Percentiles rank a stretch among this genome's conserved stretches.
Conservation (phyloP, 345 rosid species). For the Pistacia vera region DNA sequence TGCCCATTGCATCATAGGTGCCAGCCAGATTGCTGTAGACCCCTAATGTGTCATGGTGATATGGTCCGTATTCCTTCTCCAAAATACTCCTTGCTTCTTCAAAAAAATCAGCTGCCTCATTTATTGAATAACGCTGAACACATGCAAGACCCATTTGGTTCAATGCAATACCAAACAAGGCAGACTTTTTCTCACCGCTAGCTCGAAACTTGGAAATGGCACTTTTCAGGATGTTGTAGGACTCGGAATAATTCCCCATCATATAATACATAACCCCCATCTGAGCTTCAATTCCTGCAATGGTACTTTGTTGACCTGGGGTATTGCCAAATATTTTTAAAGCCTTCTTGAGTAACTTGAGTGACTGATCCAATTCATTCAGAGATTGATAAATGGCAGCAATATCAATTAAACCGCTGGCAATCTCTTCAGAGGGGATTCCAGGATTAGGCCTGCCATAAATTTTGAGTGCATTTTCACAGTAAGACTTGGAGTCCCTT, state of each 20-base stretch:
- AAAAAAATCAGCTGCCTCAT: slow-evolving; percentile 86
- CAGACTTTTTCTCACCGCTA: slow-evolving; percentile 78
- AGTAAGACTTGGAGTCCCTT: slow-evolving; percentile 79
- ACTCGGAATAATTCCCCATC: slow-evolving; percentile 74
- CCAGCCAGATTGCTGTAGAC: slow-evolving; percentile 97
- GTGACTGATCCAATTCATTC: slow-evolving; percentile 66
- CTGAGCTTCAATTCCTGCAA: slow-evolving; percentile 92
- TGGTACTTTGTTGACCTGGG: slow-evolving; percentile 73
- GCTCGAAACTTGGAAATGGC: slow-evolving; percentile 71
- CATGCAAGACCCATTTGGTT: slow-evolving; percentile 95
- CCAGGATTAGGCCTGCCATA: slow-evolving; percentile 60
- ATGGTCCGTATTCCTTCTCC: slow-evolving; percentile 89
- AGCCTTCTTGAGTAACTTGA: slow-evolving; percentile 71
- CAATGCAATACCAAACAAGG: slow-evolving; percentile 75
- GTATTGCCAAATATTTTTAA: slow-evolving; percentile 55
- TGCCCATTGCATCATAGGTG: slow-evolving; percentile 98
- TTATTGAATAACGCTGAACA: slow-evolving; percentile 67
- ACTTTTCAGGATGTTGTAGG: slow-evolving; percentile 65
- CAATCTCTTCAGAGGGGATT: slow-evolving; percentile 71
- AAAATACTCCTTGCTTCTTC: slow-evolving; percentile 86
- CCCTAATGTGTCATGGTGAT: slow-evolving; percentile 87
- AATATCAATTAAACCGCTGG: slow-evolving; percentile 75
- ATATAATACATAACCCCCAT: slow-evolving; percentile 90
- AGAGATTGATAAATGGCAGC: slow-evolving; percentile 86
- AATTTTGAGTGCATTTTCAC: slow-evolving; percentile 78